Conservation (phyloP, 495 filamentous ascomycete genomes). For the Penicillium alfredii region DNA sequence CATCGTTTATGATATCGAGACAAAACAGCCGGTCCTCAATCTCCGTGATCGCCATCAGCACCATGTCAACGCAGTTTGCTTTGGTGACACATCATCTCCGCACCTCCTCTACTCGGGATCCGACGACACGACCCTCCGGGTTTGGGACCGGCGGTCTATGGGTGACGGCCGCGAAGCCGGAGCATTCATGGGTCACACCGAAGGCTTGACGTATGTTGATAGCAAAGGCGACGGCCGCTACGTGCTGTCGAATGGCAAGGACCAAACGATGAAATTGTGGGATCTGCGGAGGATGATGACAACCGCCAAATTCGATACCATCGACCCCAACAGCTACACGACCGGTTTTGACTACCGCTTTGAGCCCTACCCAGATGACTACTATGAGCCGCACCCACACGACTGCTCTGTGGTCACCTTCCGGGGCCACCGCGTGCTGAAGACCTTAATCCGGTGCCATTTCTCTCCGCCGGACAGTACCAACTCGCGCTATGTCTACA, state of each 20-base stretch:
- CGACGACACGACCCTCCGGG: conserved; percentile 65
- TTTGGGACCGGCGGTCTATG: conserved; percentile 93
- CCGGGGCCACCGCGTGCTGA: conserved; percentile 78
- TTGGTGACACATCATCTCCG: conserved; percentile 80
- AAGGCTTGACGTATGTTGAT: conserved; percentile 93
- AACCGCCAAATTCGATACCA: conserved; percentile 52
- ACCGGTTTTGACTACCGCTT: conserved; percentile 85
- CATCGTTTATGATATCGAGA: conserved; percentile 91
- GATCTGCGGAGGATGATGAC: conserved; percentile 81
- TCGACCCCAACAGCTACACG: conserved; percentile 50
- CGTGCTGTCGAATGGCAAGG: conserved; percentile 88
- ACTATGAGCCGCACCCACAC: conserved; percentile 69
- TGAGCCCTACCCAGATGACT: conserved; percentile 57
- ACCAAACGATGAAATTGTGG: conserved; percentile 97
- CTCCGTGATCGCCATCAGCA: conserved; percentile 67
- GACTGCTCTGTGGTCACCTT: conserved; percentile 94
- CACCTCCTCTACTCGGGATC: conserved; percentile 96
- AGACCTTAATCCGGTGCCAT: conserved; percentile 90
- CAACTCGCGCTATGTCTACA: conserved; percentile 88
- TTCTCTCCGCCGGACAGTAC: conserved; percentile 89
- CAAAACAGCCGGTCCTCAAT: conserved; percentile 61
- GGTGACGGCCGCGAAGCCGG: conserved; percentile 82
- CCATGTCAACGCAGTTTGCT: conserved; percentile 97
- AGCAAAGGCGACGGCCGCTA: conserved; percentile 95
- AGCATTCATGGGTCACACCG: conserved; percentile 88